Conservation (phyloP, 2,329 filamentous ascomycete genomes). For the Aspergillus carbonarius region DNA sequence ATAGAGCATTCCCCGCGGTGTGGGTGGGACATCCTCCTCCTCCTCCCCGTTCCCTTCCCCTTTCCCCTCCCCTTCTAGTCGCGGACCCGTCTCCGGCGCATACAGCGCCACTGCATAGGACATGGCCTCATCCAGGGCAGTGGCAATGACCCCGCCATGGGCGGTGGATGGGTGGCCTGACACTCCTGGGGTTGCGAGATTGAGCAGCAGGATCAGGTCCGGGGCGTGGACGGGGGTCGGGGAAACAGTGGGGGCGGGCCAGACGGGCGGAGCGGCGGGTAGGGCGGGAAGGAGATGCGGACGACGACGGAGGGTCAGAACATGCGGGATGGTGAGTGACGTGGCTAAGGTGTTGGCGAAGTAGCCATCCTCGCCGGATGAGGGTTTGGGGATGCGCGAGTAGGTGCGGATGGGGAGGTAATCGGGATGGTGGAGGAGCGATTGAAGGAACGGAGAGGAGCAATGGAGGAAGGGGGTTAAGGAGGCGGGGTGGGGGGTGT, state of each 20-base stretch:
- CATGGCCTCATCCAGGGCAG: constrained; percentile 44
- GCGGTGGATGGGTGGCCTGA: constrained; percentile 13
- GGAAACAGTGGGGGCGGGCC: constrained; percentile 26
- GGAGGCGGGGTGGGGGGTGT: background rate
- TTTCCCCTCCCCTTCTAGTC: background rate
- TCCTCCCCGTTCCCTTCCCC: no score
- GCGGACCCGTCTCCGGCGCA: constrained; percentile 11
- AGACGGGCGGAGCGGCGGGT: constrained; percentile 21
- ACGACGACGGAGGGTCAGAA: constrained; percentile 39
- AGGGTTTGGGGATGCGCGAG: constrained; percentile 40
- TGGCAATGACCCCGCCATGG: constrained; percentile 16
- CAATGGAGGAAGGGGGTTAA: background rate
- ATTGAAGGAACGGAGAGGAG: background rate
- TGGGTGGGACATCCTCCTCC: constrained; percentile 1
- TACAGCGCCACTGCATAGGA: constrained; percentile 34
- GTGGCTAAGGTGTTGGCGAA: constrained; percentile 42
- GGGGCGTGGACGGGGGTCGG: constrained; percentile 15
- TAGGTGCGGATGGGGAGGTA: constrained; percentile 42
- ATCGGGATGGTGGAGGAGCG: constrained; percentile 32
- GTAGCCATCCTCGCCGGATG: constrained; percentile 45
- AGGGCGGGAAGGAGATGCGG: constrained; percentile 25
- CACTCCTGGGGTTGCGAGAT: constrained; percentile 11
- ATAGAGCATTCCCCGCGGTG: constrained; percentile 34
- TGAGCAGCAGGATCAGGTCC: constrained; percentile 12
- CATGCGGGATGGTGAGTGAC: constrained; percentile 40